Base-by-base conservation (phyloP, 805 yeast genomes). In the Myxozyma vanderwaltii region DNA sequence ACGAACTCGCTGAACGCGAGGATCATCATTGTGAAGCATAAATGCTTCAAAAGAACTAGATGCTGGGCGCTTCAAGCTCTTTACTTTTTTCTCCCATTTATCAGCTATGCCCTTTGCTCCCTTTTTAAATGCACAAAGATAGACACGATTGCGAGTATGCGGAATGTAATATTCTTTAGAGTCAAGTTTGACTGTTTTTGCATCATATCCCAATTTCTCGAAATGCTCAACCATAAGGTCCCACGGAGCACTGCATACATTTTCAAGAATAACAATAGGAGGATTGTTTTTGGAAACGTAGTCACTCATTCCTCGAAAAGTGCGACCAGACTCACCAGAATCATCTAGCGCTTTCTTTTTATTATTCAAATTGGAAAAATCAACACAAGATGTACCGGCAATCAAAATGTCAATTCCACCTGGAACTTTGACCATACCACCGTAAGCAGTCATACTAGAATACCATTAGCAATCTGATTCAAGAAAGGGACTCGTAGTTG, bases 361-460 rank as follows among this genome's bases (percentile, higher is more conserved):
- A 35, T 50, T 56, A 44, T 56, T 56, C 31, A 56, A 44, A 17
- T 33, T 56, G 8, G 59, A 56, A 33, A 49, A 56, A 33, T 56
- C 59, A 21, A 56, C 59, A 40, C 59, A 56, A 17, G 59, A 56
- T 10, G 59, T 56, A 10, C 59, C 59, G 17, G 59, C 59, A 19
- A 56, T 44, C 6, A 56, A 45, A n/a, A 56, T 56, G 27, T 56
- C 54, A 26, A 56, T 46, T 23, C 44, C 55, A 5, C 55, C 54
- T 2, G 59, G 59, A 8, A 56, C 59, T 5, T 33, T 17, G 15
- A 45, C 59, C 24, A 26, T 39, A 8, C 39, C 46, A 6, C 54
- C 54, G 24, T 56, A 56, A 5, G 59, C 59, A 2, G 59, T 56
- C 39, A 46, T 56, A 12, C 56, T 53, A n/a, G 15, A 3, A 15